Evolutionary conservation across 2,329 filamentous ascomycete species (phyloP).

Genomic region (Arthrobotrys musiformis): DNA sequence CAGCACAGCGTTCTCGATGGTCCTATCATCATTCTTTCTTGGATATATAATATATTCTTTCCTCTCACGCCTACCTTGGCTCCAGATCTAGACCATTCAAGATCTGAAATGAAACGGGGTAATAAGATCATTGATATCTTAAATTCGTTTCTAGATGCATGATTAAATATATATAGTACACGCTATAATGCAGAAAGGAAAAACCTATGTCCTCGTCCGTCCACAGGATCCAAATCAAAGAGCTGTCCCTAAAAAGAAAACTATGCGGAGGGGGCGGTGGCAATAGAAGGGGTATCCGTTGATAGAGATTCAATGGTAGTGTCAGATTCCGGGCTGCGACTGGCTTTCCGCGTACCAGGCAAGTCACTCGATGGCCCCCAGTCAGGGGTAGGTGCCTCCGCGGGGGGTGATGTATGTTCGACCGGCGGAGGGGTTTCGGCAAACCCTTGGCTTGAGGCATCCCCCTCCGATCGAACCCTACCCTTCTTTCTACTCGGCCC

Average conservation of each 20-base stretch:
- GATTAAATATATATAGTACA: conserved; percentile 7
- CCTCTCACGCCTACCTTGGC: no score
- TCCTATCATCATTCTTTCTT: neutral
- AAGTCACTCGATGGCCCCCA: no score
- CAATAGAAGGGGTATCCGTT: neutral
- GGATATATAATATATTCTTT: neutral
- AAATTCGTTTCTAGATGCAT: neutral
- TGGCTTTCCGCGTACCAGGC: no score
- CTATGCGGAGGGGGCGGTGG: neutral
- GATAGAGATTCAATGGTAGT: no score
- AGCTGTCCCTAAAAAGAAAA: neutral
- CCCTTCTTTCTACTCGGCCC: neutral
- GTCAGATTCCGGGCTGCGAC: no score
- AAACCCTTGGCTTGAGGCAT: no score
- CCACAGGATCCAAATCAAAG: neutral
- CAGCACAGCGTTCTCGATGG: neutral
- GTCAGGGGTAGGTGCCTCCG: no score
- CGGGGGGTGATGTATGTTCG: no score
- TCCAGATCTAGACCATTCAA: no score
- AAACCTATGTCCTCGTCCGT: no score
- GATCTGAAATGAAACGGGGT: neutral
- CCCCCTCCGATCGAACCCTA: neutral
- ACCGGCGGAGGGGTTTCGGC: no score
- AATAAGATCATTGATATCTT: neutral
- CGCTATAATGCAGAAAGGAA: neutral